Evolutionary conservation across 106 monocot genomes (phyloP), one percentile per base, ranked within the genome.

Genomic region (Dioscorea dumetorum): DNA sequence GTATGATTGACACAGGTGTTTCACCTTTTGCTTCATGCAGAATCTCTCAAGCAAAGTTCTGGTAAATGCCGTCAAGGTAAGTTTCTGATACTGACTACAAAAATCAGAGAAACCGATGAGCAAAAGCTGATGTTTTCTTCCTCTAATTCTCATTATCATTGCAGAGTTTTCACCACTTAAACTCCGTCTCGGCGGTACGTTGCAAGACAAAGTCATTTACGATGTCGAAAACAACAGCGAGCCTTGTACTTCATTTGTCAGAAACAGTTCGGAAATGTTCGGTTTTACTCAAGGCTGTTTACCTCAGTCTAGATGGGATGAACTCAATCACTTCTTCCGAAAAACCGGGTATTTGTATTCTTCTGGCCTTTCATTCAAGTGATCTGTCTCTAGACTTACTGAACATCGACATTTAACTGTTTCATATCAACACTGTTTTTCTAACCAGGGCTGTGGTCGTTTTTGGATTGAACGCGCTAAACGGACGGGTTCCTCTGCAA

Each of bases 191-290:
- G 97, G 97, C 0, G 97, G 97, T 50, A 73, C 87, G 21, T 76
- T 99, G 54, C 92, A 99, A 79, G 89, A 99, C 64, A 92, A 85
- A 75, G 84, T 97, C 67, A 76, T 97, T 59, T 97, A 91, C 66
- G 86, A 67, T 22, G 76, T 66, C 0, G 84, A 75, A 52, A 68
- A 80, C 12, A 70, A 66, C 22, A 62, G 57, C 0, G 67, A 65
- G 41, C 67, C 75, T 17, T 99, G 97, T 35, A 64, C 64, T 15
- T 76, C 79, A 13, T 90, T 94, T 53, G 71, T 65, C 2, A 77
- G 73, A 57, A 94, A 84, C 78, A 73, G 17, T 62, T 95, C 88
- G 34, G 83, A 85, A 58, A 67, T 91, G 84, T 92, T 92, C 64
- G 83, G 90, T 12, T 99, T 87, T 54, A 80, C 82, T 21, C 64